phyloP scores from a whole-genome alignment of 2,329 filamentous ascomycete species.

The Apiospora pterosperma region DNA sequence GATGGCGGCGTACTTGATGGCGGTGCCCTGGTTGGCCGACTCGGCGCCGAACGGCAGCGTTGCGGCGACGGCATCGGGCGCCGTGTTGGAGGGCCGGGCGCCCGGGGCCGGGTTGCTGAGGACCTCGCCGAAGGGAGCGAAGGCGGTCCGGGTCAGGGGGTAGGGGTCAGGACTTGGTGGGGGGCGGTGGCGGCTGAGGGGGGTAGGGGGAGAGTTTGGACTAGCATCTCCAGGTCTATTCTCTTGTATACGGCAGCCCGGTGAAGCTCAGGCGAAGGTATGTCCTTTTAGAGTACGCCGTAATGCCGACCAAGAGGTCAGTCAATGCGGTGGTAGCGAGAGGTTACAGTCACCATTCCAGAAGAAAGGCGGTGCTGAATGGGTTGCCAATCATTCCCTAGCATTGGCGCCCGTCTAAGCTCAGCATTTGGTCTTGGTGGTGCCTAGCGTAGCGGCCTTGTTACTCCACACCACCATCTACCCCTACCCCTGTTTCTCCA shows the following conservation, averaged over 20 bases:
- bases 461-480: not conserved
- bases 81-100: constrained; percentile 40
- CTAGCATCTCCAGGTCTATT: no score
- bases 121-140: constrained; percentile 79
- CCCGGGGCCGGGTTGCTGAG: constrained; percentile 67
- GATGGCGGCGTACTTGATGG: constrained; percentile 81
- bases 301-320: not conserved
- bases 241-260: no score
- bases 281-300: not conserved
- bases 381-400: no score
- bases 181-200: constrained; percentile 8
- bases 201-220: constrained; percentile 20
- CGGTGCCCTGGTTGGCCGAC: constrained; percentile 79
- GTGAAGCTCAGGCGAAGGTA: no score
- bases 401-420: not conserved
- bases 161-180: constrained; percentile 52
- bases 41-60: constrained; percentile 46
- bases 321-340: not conserved
- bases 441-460: not conserved
- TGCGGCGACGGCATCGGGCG: constrained; percentile 19
- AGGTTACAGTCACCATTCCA: not conserved
- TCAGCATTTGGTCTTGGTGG: no score
- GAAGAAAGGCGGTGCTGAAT: not conserved
- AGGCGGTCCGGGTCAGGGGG: constrained; percentile 66
- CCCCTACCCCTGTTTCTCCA: not conserved